Conservation (phyloP, 2,329 filamentous ascomycete species). For the Lasiodiplodia citricola region DNA sequence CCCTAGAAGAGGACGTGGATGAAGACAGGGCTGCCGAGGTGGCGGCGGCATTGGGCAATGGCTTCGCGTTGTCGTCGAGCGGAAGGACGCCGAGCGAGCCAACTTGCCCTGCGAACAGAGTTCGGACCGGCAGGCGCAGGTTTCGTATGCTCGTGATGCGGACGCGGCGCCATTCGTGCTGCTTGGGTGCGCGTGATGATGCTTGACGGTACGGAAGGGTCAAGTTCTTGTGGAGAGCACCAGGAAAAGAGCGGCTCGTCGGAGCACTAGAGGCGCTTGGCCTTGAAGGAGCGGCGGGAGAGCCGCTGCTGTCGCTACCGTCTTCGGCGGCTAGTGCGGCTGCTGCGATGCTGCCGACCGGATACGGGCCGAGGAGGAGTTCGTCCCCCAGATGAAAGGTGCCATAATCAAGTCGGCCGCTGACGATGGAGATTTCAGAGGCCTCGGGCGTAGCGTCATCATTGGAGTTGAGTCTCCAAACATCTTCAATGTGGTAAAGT, state of each 20-base stretch:
- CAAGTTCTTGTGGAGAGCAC: slow-evolving; percentile 43
- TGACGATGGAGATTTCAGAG: slow-evolving; percentile 66
- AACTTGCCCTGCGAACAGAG: slow-evolving; percentile 79
- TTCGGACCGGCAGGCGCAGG: slow-evolving; percentile 79
- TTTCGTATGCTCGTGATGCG: slow-evolving; percentile 87
- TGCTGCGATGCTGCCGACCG: slow-evolving; percentile 31
- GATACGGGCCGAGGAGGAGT: slow-evolving; percentile 76
- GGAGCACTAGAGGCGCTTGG: slow-evolving; percentile 38
- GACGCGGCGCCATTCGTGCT: slow-evolving; percentile 75
- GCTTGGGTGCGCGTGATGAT: slow-evolving; percentile 18
- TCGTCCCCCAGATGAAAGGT: slow-evolving; percentile 77
- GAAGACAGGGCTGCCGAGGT: neutral
- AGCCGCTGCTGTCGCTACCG: slow-evolving; percentile 42
- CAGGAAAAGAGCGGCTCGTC: slow-evolving; percentile 55
- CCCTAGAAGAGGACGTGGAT: slow-evolving; percentile 29
- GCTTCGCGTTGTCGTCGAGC: slow-evolving; percentile 34
- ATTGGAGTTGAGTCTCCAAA: slow-evolving; percentile 65
- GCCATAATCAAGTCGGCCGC: slow-evolving; percentile 83
- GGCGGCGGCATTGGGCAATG: neutral
- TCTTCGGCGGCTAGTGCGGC: slow-evolving; percentile 35
- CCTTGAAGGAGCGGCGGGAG: slow-evolving; percentile 15
- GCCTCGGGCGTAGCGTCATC: slow-evolving; percentile 30
- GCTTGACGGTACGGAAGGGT: slow-evolving; percentile 21
- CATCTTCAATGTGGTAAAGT: slow-evolving; percentile 89
- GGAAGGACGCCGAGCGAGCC: slow-evolving; percentile 82